Percentiles rank a stretch among this genome's conserved stretches.
Conservation (phyloP, 2,329 filamentous ascomycete genomes). For the Botrytis medusae region DNA sequence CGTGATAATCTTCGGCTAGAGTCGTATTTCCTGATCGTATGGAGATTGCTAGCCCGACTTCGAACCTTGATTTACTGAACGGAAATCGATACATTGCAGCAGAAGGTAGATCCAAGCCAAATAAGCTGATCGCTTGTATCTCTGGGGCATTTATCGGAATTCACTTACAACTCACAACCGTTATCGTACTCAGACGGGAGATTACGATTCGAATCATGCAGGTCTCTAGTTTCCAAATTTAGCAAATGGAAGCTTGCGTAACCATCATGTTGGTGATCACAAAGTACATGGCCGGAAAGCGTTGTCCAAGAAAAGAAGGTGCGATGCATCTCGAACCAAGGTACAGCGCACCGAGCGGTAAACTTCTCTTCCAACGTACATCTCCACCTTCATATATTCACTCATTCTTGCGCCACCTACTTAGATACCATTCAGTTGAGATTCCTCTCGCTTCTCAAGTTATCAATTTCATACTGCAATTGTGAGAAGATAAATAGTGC, state of each 20-base stretch:
- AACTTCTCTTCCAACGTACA: neutral
- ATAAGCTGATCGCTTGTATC: neutral
- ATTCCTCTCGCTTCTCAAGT: neutral
- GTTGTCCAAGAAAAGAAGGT: slow-evolving; percentile 14
- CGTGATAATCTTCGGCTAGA: neutral
- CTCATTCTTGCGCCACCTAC: neutral
- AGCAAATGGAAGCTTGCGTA: neutral
- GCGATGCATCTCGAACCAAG: neutral
- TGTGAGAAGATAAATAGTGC: neutral
- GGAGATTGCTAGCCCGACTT: neutral
- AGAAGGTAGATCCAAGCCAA: neutral
- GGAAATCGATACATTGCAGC: neutral
- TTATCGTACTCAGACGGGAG: neutral
- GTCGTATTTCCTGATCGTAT: neutral
- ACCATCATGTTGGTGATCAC: neutral
- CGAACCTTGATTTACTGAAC: neutral
- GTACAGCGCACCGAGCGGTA: neutral
- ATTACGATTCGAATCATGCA: neutral
- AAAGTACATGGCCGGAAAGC: neutral
- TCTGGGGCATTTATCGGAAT: neutral
- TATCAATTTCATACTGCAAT: neutral
- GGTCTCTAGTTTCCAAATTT: neutral
- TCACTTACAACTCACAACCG: neutral
- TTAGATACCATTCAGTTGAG: neutral
- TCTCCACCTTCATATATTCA: slow-evolving; percentile 1